Evolutionary conservation across 2,329 filamentous ascomycete genomes (phyloP), one percentile per base, ranked within the genome.

Genomic region (Grosmannia huntii): DNA sequence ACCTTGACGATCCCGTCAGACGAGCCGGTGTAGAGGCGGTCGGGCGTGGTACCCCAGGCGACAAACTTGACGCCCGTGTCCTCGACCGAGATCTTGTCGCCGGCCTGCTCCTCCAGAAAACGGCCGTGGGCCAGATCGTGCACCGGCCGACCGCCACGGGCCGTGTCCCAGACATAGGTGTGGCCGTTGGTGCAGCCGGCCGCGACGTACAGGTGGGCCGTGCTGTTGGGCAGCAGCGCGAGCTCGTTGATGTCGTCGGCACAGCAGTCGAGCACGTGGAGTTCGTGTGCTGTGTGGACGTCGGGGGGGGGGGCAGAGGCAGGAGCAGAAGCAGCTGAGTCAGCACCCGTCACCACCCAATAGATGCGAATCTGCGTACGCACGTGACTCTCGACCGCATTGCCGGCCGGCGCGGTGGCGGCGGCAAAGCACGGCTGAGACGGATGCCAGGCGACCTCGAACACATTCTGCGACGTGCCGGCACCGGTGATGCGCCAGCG

Each of bases 381-480:
- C 9, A 78, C 70, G 5, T 71, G 64, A 25, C 74, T 67, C 31
- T 79, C 74, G 4, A 73, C 65, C 38, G 73, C 72, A n/a, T 71
- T 67, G 14, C 75, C 75, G 10, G 70, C 72, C 0, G 80, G 79
- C 0, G 81, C 79, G 0, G 81, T 84, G 2, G 81, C 82, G 4
- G 75, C 80, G 5, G 81, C 70, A 62, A 85, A 85, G 25, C 73
- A 71, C 3, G 72, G 68, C 52, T 78, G 70, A 0, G 65, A 73
- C 0, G 83, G 82, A 64, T 86, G 83, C 83, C 83, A 86, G 0
- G 75, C 70, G 2, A 85, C 78, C 64, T 86, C 83, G 51, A 86
- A 86, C 1, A 85, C 80, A 59, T 86, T 85, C 52, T 81, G 76
- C 0, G 75, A 76, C 0, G 76, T 76, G 1, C 75, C 77, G 12